phyloP scores from a whole-genome alignment of 2,329 filamentous ascomycete genomes.

The Aureobasidium lini region DNA sequence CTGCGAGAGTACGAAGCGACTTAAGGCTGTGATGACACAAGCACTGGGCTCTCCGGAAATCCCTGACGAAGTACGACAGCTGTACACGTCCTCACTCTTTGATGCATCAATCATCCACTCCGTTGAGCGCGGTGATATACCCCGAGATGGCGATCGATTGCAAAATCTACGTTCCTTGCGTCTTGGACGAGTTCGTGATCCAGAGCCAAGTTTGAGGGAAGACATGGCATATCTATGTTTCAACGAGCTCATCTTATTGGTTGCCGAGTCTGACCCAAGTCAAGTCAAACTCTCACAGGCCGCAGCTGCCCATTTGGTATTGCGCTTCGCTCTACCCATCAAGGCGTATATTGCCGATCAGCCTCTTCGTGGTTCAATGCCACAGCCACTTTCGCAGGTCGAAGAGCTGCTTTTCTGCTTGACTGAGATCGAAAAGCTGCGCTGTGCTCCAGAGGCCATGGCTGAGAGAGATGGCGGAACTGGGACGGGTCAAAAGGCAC shows the following conservation, averaged over 20 bases:
- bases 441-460: slow-evolving; percentile 49
- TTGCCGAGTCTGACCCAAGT: slow-evolving; percentile 26
- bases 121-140: slow-evolving; percentile 55
- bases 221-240: slow-evolving; percentile 75
- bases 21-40: slow-evolving; percentile 67
- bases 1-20: slow-evolving; percentile 60
- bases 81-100: slow-evolving; percentile 72
- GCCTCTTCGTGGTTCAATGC: slow-evolving; percentile 79
- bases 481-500: slow-evolving; percentile 53
- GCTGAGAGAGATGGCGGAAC: slow-evolving; percentile 17
- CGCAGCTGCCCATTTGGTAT: slow-evolving; percentile 71
- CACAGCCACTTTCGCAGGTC: slow-evolving; percentile 73
- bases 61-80: slow-evolving; percentile 57
- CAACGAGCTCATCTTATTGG: slow-evolving; percentile 56
- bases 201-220: slow-evolving; percentile 56
- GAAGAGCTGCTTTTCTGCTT: slow-evolving; percentile 71
- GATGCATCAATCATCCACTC: slow-evolving; percentile 72
- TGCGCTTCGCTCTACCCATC: slow-evolving; percentile 73
- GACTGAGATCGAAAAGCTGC: slow-evolving; percentile 55
- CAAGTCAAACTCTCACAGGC: slow-evolving; percentile 63
- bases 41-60: slow-evolving; percentile 60
- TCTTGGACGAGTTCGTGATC: slow-evolving; percentile 63
- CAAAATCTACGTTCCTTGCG: slow-evolving; percentile 56
- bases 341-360: slow-evolving; percentile 85
- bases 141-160: slow-evolving; percentile 45